Evolutionary conservation across 768 basidiomycete genomes (phyloP).

Genomic region (Mycena chlorophos): DNA sequence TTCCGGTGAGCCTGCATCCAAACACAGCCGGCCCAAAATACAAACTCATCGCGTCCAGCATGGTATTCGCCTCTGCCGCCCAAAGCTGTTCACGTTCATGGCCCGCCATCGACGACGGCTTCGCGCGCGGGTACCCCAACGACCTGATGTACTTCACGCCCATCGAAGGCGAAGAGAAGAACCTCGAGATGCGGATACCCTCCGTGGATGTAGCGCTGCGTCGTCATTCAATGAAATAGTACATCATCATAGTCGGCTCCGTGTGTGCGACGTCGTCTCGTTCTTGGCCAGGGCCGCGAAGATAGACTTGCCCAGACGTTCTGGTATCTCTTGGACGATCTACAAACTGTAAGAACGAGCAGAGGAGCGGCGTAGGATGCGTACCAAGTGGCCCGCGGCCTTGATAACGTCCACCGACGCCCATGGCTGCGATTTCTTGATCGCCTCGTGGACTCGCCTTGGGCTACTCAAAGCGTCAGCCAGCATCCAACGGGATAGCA

Average conservation of each 20-base stretch:
- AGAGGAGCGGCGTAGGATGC: not conserved
- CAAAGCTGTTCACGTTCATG: conserved; percentile 16
- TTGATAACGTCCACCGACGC: conserved; percentile 33
- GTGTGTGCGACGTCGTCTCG: not conserved
- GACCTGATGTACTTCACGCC: conserved; percentile 15
- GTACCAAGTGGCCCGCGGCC: conserved; percentile 36
- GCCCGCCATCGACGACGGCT: conserved; percentile 20
- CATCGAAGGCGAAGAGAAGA: not conserved
- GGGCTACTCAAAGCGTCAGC: conserved; percentile 29
- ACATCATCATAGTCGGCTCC: not conserved
- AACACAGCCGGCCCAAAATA: not conserved
- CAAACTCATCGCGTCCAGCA: conserved; percentile 1
- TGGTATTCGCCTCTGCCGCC: conserved; percentile 13
- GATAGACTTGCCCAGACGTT: conserved; percentile 11
- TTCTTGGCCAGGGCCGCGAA: conserved; percentile 9
- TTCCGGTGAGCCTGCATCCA: conserved; percentile 15
- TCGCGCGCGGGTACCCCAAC: conserved; percentile 15
- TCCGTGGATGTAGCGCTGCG: conserved; percentile 11
- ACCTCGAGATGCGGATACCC: conserved; percentile 14
- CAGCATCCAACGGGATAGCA: not conserved
- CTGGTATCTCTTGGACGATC: conserved; percentile 20
- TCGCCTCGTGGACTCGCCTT: conserved; percentile 34
- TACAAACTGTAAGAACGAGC: not conserved
- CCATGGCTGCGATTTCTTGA: conserved; percentile 36
- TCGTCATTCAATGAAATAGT: not conserved